Conservation (phyloP, 352 stramenopile species). For the Globisporangium carolinianum region DNA sequence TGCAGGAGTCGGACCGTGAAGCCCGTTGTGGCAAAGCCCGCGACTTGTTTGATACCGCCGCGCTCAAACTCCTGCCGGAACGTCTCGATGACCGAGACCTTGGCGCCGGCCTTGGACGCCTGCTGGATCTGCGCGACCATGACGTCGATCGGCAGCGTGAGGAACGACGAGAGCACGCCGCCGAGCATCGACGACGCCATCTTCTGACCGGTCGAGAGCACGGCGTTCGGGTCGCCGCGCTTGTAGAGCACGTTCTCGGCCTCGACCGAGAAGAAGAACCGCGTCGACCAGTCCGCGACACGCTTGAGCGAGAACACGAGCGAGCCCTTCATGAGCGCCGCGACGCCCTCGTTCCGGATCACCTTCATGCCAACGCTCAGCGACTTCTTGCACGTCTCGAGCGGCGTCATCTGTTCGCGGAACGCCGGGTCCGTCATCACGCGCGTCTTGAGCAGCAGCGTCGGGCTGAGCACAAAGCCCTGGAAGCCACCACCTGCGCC, state of each 20-base stretch:
- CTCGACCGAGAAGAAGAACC: constrained; percentile 90
- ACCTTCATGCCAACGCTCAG: constrained; percentile 85
- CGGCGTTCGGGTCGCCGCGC: constrained; percentile 43
- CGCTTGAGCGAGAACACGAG: constrained; percentile 90
- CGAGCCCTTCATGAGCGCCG: constrained; percentile 89
- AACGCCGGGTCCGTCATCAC: constrained; percentile 94
- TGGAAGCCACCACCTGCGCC: constrained; percentile 89
- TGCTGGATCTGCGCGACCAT: constrained; percentile 92
- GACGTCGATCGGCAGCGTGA: constrained; percentile 90
- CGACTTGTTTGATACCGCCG: constrained; percentile 72
- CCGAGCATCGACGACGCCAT: constrained; percentile 80
- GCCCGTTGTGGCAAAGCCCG: constrained; percentile 76
- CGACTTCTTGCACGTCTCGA: constrained; percentile 79
- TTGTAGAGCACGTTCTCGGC: constrained; percentile 78
- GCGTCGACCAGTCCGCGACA: constrained; percentile 89
- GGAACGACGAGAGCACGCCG: constrained; percentile 62
- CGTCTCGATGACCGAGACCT: constrained; percentile 68
- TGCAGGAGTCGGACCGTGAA: constrained; percentile 70
- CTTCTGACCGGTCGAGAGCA: constrained; percentile 69
- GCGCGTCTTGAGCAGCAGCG: constrained; percentile 91
- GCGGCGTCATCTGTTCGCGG: constrained; percentile 81
- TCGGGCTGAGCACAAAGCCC: constrained; percentile 89
- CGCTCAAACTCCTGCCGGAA: constrained; percentile 72
- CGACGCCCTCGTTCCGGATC: constrained; percentile 82
- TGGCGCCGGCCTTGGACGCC: constrained; percentile 78